Conservation (phyloP, 805 yeast species). For the Candida insectorum region DNA sequence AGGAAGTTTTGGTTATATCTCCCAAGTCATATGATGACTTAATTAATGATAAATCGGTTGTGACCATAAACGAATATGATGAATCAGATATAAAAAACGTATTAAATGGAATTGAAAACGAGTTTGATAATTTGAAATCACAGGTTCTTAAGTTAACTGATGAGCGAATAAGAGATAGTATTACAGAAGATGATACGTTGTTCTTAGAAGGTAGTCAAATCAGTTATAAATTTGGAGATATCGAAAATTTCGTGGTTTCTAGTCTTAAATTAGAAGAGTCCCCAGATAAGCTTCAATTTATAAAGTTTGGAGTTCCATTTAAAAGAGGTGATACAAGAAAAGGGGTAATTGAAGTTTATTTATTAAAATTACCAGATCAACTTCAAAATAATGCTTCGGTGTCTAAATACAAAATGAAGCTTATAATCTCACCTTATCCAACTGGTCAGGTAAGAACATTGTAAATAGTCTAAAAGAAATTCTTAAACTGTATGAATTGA, state of each 20-base stretch:
- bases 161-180: constrained; percentile 23
- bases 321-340: constrained; percentile 24
- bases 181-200: constrained; percentile 8
- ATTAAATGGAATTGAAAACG: constrained; percentile 32
- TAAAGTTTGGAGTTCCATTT: constrained; percentile 34
- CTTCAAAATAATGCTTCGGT: constrained; percentile 1
- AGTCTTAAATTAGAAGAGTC: constrained; percentile 7
- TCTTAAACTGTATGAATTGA: constrained; percentile 8
- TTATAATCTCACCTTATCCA: constrained; percentile 6
- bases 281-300: constrained; percentile 16
- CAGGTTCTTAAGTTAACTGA: constrained; percentile 26
- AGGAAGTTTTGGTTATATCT: constrained; percentile 4
- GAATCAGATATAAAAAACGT: constrained; percentile 29
- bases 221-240: constrained; percentile 9
- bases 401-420: constrained; percentile 15
- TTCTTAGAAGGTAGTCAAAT: constrained; percentile 35
- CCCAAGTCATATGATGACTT: constrained; percentile 1
- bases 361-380: constrained; percentile 19
- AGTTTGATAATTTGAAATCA: constrained; percentile 30
- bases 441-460: not conserved
- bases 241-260: constrained; percentile 11
- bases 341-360: constrained; percentile 31
- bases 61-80: constrained; percentile 21
- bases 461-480: constrained; percentile 4
- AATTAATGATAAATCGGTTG: not conserved